Evolutionary conservation across 2,329 filamentous ascomycete genomes (phyloP).

Genomic region (Rhynchosporium agropyri): DNA sequence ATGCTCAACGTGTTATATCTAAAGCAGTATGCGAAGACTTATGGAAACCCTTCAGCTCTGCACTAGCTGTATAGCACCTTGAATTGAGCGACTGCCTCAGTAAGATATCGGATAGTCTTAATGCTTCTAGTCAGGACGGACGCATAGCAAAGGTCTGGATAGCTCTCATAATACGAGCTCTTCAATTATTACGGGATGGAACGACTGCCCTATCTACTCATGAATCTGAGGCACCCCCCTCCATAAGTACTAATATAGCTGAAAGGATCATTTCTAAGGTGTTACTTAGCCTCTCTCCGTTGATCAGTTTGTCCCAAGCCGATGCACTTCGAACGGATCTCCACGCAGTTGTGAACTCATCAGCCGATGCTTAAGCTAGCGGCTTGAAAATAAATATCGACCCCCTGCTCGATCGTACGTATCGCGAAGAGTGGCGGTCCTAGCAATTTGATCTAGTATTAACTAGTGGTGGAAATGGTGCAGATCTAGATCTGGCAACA

Average conservation of each 20-base stretch:
- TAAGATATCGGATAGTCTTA: constrained; percentile 21
- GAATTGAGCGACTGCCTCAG: constrained; percentile 19
- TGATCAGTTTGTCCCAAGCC: no score
- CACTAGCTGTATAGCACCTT: constrained; percentile 14
- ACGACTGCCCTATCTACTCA: not conserved
- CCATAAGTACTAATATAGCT: constrained; percentile 12
- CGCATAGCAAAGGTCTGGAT: constrained; percentile 26
- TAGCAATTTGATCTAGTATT: constrained; percentile 25
- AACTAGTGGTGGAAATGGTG: not conserved
- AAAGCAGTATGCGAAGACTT: constrained; percentile 24
- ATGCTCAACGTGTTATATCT: constrained; percentile 28
- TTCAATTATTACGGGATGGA: constrained; percentile 12
- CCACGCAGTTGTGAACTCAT: constrained; percentile 19
- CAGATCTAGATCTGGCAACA: constrained; percentile 20
- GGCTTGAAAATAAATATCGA: constrained; percentile 20
- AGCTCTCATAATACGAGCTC: constrained; percentile 29
- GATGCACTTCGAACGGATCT: constrained; percentile 19
- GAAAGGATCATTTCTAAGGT: constrained; percentile 21
- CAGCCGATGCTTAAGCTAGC: constrained; percentile 22
- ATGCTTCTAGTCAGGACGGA: constrained; percentile 16
- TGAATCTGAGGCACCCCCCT: not conserved
- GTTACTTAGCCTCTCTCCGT: no score
- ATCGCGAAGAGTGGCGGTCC: no score
- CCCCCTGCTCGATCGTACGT: no score
- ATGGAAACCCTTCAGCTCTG: constrained; percentile 26